Base-by-base conservation (phyloP, 2,329 filamentous ascomycete species). In the Hypoxylon sp. region DNA sequence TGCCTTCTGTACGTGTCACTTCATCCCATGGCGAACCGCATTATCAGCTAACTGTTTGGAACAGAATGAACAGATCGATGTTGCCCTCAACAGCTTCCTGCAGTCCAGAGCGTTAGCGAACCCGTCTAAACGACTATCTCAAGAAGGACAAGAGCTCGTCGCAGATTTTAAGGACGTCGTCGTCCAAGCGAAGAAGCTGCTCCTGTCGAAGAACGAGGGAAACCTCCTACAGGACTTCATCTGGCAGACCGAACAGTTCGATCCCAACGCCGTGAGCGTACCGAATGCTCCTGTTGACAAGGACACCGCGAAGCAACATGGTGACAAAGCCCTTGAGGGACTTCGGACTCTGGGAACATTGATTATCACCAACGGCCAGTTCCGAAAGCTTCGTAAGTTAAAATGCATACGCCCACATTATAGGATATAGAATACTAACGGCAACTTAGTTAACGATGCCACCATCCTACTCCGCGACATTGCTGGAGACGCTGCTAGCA, bases 211-310 rank as follows among this genome's bases (percentile, higher is more conserved):
- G 86, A 99, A 99, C 77, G 87, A 97, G 64, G 96, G 94, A 76
- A 93, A 99, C 74, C 81, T 98, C 61, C 82, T 99, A 18, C 96
- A 99, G 77, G 94, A 99, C 74, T 98, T 99, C 80, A 93, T 98
- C 80, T 99, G 92, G 91, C 92, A 97, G 77, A 94, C 93, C 0
- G 89, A 93, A 75, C 86, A 91, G 48, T 89, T 96, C 67, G 87
- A 89, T 55, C 81, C 87, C 61, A 89, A 84, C 73, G 83, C 85
- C 53, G 84, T 92, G 24, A 78, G 81, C 61, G 79, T 84, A 0
- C 92, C 93, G 2, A 83, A 84, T 59, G 85, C 87, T 1, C 91
- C 93, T 0, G 73, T 97, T 49, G 86, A 88, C 75, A 96, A 93
- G 82, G 89, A 92, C 0, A 85, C 86, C 1, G 92, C 92, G 24